Base-by-base conservation (phyloP, 306 rosid genomes). In the Gleditsia sinensis region DNA sequence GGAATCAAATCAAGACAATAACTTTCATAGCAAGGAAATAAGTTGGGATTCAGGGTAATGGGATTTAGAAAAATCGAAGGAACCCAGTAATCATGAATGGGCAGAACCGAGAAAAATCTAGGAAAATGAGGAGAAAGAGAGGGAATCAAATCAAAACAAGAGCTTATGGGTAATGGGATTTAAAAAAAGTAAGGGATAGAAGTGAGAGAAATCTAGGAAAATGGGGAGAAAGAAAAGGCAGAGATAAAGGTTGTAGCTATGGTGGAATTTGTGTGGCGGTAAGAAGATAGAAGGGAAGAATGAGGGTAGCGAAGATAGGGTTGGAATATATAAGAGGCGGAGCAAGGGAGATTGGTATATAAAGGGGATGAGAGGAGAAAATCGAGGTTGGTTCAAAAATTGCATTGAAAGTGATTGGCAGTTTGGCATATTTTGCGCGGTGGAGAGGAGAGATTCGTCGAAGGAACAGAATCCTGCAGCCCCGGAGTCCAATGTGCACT, bases 341-440 rank as follows among this genome's bases (percentile, higher is more conserved):
- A 7, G 24, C 11, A 2, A 23, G 5, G 9, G 45, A 34, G 28
- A 0, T 8, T 23, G 17, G 45, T 40, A 72, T 77, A 64, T 17
- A 72, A 34, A 6, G 49, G 12, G 23, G 23, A 51, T 12, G 11
- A 36, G 67, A 19, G 30, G 42, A 58, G 33, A 10, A 4, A 12
- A 71, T 24, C 2, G 46, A 28, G 32, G 20, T 6, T 40, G 20
- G 5, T 36, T 74, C 36, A 27, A 53, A 72, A 34, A 27, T 53
- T 24, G 73, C 54, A 19, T 27, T 25, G 67, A 13, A 32, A 11
- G 1, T 33, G 8, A 61, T 25, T n/a, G 28, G 10, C n/a, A 23
- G 3, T 32, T n/a, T 30, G 54, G 80, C 57, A 61, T 56, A 83
- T 58, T 76, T 75, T 65, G 82, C 81, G 83, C 82, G 78, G 82